Evolutionary conservation across 2,329 filamentous ascomycete genomes (phyloP).

Genomic region (Colletotrichum melonis): DNA sequence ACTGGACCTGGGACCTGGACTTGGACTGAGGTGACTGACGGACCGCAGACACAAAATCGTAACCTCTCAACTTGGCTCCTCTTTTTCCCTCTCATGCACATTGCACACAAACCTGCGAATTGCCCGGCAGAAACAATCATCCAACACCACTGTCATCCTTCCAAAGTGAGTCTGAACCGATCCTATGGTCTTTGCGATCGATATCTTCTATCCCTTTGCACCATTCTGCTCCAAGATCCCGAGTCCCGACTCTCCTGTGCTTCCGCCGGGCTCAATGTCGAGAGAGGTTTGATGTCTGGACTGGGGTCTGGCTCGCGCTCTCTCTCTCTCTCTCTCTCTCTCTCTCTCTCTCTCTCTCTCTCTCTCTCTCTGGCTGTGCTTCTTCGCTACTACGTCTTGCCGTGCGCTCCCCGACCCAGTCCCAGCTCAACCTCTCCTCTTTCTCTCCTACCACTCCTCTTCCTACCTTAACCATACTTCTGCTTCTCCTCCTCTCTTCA

Average conservation of each 20-base stretch:
- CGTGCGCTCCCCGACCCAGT: slow-evolving; percentile 25
- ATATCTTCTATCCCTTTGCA: slow-evolving; percentile 41
- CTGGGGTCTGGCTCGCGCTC: not conserved
- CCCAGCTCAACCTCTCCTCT: slow-evolving; percentile 33
- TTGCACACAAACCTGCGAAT: slow-evolving; percentile 51
- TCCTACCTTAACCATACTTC: slow-evolving; percentile 11
- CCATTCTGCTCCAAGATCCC: not conserved
- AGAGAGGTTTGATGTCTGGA: slow-evolving; percentile 13
- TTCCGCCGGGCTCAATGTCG: not conserved
- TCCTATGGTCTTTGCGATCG: slow-evolving; percentile 51
- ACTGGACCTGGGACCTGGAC: slow-evolving; percentile 14
- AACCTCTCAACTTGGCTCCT: slow-evolving; percentile 54
- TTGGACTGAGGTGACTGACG: slow-evolving; percentile 31
- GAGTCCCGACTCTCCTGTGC: slow-evolving; percentile 6
- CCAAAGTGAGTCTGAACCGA: slow-evolving; percentile 51
- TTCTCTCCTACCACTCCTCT: slow-evolving; percentile 12
- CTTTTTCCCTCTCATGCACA: slow-evolving; percentile 55
- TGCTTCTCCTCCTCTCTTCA: slow-evolving; percentile 7
- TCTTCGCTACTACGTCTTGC: slow-evolving; percentile 15
- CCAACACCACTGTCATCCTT: slow-evolving; percentile 44
- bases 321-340: not conserved
- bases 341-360: slow-evolving; percentile 1
- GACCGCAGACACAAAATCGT: slow-evolving; percentile 54
- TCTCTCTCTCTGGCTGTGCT: not conserved
- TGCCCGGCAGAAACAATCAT: slow-evolving; percentile 48